phyloP scores from a whole-genome alignment of 2,329 filamentous ascomycete genomes.

The Fusarium poae region DNA sequence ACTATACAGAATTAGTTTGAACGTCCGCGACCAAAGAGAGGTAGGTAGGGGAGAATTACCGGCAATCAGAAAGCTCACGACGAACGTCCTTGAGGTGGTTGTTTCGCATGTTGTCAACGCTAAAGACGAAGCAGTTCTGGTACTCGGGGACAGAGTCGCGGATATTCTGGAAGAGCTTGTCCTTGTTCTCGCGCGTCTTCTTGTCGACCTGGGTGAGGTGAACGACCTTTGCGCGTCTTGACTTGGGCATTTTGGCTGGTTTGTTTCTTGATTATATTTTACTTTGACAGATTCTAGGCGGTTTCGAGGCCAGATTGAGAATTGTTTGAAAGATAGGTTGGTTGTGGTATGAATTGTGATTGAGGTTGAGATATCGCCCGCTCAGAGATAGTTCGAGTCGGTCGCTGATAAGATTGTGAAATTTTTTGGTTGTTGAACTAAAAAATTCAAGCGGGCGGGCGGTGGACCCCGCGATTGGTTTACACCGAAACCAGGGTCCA shows the following conservation, averaged over 20 bases:
- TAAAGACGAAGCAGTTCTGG: conserved; percentile 92
- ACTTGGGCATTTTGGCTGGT: conserved; percentile 84
- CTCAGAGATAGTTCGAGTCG: conserved; percentile 18
- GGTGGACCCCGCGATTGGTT: conserved; percentile 49
- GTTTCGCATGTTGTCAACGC: conserved; percentile 98
- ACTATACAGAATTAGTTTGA: conserved; percentile 59
- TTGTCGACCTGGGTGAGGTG: conserved; percentile 93
- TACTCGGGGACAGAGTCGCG: conserved; percentile 87
- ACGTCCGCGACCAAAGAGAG: neutral
- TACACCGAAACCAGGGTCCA: conserved; percentile 42
- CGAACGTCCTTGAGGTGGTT: conserved; percentile 93
- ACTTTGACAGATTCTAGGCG: neutral
- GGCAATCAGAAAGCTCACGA: conserved; percentile 84
- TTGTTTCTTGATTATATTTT: neutral
- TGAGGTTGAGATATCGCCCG: conserved; percentile 21
- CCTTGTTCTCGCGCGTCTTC: conserved; percentile 92
- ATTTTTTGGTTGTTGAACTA: conserved; percentile 48
- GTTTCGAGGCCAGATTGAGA: neutral
- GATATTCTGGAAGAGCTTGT: conserved; percentile 88
- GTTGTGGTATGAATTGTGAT: conserved; percentile 17
- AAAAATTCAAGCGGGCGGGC: conserved; percentile 43
- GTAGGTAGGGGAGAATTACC: conserved; percentile 62
- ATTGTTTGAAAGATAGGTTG: conserved; percentile 2
- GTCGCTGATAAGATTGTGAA: conserved; percentile 53
- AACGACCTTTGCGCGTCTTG: conserved; percentile 89